Conservation (phyloP, 345 rosid species). For the Odontarrhena argentea region DNA sequence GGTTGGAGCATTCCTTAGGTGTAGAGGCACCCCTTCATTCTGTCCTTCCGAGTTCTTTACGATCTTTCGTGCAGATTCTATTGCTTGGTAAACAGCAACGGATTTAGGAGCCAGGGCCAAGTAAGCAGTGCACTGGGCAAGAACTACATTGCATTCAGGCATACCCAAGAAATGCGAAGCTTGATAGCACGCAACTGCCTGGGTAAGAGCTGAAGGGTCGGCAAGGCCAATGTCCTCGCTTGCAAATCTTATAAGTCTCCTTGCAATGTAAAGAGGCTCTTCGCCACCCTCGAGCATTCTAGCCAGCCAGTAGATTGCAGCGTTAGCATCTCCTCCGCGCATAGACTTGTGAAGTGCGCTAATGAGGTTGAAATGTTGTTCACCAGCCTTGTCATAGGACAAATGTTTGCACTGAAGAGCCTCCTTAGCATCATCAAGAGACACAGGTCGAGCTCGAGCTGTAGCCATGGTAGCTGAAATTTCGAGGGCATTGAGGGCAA, state of each 20-base stretch:
- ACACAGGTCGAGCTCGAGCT: slow-evolving; percentile 41
- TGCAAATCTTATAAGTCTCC: slow-evolving; percentile 80
- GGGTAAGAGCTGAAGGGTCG: slow-evolving; percentile 73
- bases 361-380: slow-evolving; percentile 80
- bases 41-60: slow-evolving; percentile 75
- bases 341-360: slow-evolving; percentile 89
- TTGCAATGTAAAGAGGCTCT: slow-evolving; percentile 81
- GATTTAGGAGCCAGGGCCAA: slow-evolving; percentile 85
- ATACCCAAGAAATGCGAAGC: slow-evolving; percentile 87
- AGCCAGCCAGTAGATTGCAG: slow-evolving; percentile 80
- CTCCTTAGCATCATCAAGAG: slow-evolving; percentile 76
- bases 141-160: slow-evolving; percentile 83
- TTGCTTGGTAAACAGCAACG: slow-evolving; percentile 64
- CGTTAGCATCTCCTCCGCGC: slow-evolving; percentile 79
- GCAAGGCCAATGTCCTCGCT: slow-evolving; percentile 87
- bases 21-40: slow-evolving; percentile 85
- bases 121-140: slow-evolving; percentile 78
- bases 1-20: slow-evolving; percentile 82
- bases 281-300: slow-evolving; percentile 90
- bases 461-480: slow-evolving; percentile 66
- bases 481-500: slow-evolving; percentile 75
- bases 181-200: slow-evolving; percentile 86
- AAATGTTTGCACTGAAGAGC: slow-evolving; percentile 80
- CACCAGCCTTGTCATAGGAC: slow-evolving; percentile 80
- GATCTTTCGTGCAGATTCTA: slow-evolving; percentile 65